These are phyloP conservation scores for Eutypella sp. DNA, from an alignment of 2,329 filamentous ascomycete species.

Conservation along the genomic window DNA sequence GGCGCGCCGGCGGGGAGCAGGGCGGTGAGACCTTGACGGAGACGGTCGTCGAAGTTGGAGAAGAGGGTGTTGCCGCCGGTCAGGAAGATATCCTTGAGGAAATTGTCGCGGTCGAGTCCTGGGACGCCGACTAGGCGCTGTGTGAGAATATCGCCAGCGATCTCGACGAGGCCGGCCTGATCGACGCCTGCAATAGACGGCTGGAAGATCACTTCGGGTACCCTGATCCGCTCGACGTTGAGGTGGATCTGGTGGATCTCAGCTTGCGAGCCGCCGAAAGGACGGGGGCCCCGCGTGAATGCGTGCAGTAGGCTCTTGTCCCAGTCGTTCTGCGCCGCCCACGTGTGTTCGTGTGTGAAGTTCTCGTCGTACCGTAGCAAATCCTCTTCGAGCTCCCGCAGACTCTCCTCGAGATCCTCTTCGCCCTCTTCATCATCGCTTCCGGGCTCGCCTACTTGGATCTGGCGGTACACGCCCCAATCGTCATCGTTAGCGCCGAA, in stretches of 20 bases:
- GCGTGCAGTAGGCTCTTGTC: conserved; percentile 86
- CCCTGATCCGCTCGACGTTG: conserved; percentile 92
- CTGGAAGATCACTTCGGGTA: conserved; percentile 90
- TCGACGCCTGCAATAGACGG: conserved; percentile 88
- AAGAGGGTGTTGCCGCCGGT: conserved; percentile 93
- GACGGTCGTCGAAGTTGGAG: conserved; percentile 76
- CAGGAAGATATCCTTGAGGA: conserved; percentile 83
- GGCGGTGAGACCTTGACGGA: conserved; percentile 66
- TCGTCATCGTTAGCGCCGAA: conserved; percentile 97
- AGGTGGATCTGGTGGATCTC: conserved; percentile 86
- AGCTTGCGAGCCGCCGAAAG: conserved; percentile 77
- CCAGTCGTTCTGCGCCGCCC: conserved; percentile 92
- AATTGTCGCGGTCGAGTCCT: conserved; percentile 53
- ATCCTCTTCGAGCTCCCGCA: conserved; percentile 77
- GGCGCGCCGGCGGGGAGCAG: conserved; percentile 65
- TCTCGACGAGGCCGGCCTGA: conserved; percentile 89
- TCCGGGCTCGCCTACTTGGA: conserved; percentile 72
- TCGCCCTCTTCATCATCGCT: conserved; percentile 91
- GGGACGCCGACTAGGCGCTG: conserved; percentile 64
- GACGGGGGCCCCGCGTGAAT: conserved; percentile 81
- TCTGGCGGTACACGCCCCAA: conserved; percentile 94
- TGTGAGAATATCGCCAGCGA: conserved; percentile 81
- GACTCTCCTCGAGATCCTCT: conserved; percentile 69
- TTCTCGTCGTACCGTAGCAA: conserved; percentile 79
- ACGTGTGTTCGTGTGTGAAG: conserved; percentile 88